A percentile compares a stretch with the other conserved stretches of the same genome.
Evolutionary conservation across 2,329 filamentous ascomycete genomes (phyloP).

Genomic region (Trichoderma oligosporum): DNA sequence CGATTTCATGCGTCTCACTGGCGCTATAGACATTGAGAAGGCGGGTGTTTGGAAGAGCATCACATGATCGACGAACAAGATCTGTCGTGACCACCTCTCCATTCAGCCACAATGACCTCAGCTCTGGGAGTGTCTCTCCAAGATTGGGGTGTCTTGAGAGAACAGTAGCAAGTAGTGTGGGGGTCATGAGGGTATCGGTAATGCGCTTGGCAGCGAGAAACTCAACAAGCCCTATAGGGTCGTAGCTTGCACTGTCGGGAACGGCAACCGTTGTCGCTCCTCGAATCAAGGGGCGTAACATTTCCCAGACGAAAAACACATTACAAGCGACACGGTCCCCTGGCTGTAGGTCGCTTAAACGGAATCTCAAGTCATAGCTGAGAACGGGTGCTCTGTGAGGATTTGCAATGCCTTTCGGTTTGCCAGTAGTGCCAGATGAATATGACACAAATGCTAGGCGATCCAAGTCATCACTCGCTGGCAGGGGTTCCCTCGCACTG

Average conservation of each 20-base stretch:
- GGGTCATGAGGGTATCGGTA: constrained; percentile 81
- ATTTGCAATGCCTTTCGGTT: constrained; percentile 79
- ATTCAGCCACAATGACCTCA: constrained; percentile 74
- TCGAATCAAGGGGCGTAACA: constrained; percentile 69
- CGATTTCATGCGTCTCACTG: constrained; percentile 77
- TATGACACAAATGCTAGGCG: constrained; percentile 77
- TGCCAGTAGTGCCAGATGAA: constrained; percentile 72
- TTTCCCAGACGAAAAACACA: constrained; percentile 86
- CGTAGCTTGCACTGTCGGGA: constrained; percentile 73
- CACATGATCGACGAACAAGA: constrained; percentile 63
- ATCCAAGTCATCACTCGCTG: constrained; percentile 65
- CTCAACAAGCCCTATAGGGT: constrained; percentile 69
- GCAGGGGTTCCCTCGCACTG: constrained; percentile 48
- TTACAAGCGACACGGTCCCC: constrained; percentile 82
- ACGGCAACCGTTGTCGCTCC: constrained; percentile 73
- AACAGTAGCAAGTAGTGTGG: constrained; percentile 71
- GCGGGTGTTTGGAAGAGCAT: constrained; percentile 63
- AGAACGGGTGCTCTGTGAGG: constrained; percentile 69
- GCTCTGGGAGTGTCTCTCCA: constrained; percentile 57
- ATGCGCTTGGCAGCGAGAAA: constrained; percentile 62
- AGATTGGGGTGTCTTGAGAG: constrained; percentile 66
- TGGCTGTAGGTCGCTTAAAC: constrained; percentile 62
- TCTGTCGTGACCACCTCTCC: constrained; percentile 80
- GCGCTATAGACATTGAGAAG: constrained; percentile 79
- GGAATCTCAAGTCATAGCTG: constrained; percentile 71